These are phyloP conservation scores for Podospora pseudocomata DNA, from an alignment of 495 filamentous ascomycete species.

Conservation along the genomic window DNA sequence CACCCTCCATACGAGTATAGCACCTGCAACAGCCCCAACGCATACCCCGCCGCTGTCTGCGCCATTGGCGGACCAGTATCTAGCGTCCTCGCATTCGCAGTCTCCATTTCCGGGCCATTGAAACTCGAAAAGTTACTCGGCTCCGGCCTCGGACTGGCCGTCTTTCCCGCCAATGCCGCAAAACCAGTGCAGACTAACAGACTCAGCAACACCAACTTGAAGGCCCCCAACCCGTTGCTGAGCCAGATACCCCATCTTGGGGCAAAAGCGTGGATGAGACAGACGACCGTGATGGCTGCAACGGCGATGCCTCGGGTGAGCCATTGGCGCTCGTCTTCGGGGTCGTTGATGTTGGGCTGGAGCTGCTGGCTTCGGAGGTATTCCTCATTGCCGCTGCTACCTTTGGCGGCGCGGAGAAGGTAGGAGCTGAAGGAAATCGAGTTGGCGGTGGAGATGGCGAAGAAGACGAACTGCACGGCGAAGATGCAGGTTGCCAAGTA, in stretches of 20 bases:
- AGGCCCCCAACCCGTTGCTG: slow-evolving; percentile 57
- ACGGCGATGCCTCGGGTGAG: slow-evolving; percentile 33
- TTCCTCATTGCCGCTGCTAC: not conserved
- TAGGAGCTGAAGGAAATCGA: slow-evolving; percentile 35
- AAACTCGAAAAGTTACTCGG: slow-evolving; percentile 50
- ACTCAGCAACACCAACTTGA: slow-evolving; percentile 60
- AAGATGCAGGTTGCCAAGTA: slow-evolving; percentile 38
- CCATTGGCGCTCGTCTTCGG: slow-evolving; percentile 27
- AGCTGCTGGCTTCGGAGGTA: not conserved
- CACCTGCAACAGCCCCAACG: slow-evolving; percentile 57
- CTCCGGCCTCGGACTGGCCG: slow-evolving; percentile 14
- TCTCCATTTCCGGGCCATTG: slow-evolving; percentile 28
- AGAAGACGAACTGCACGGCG: slow-evolving; percentile 40
- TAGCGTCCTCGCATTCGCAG: not conserved
- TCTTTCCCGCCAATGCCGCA: slow-evolving; percentile 31
- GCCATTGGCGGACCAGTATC: not conserved
- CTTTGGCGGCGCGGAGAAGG: slow-evolving; percentile 27
- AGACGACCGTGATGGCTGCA: slow-evolving; percentile 50
- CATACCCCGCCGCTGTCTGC: slow-evolving; percentile 41
- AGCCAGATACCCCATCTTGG: slow-evolving; percentile 62
- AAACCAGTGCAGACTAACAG: slow-evolving; percentile 61
- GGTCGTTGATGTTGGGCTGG: not conserved
- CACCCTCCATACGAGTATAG: slow-evolving; percentile 61
- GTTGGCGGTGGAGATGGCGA: slow-evolving; percentile 36
- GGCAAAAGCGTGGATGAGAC: slow-evolving; percentile 54